Evolutionary conservation across 805 yeast species (phyloP).

Genomic region (Komagataella ulmi): DNA sequence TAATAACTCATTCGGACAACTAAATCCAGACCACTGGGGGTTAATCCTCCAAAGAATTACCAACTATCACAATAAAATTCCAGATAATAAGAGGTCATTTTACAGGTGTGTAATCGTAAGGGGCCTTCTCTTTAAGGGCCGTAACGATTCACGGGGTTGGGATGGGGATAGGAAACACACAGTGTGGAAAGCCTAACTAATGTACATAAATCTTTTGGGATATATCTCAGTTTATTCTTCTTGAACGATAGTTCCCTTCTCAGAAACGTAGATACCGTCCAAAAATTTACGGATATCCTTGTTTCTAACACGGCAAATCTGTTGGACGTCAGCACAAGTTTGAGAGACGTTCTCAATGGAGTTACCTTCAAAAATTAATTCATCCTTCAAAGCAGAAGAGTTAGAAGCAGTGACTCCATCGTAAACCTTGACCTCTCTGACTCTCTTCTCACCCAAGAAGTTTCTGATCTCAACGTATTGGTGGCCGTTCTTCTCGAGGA

Average conservation of each 20-base stretch:
- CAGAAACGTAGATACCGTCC: constrained; percentile 99
- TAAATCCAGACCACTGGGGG: neutral
- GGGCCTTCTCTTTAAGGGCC: constrained; percentile 6
- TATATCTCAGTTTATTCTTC: neutral
- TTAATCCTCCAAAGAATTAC: neutral
- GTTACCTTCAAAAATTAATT: constrained; percentile 86
- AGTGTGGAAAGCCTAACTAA: neutral
- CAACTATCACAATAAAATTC: neutral
- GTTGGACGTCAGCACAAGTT: constrained; percentile 97
- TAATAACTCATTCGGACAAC: neutral
- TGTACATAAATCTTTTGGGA: neutral
- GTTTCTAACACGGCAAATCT: constrained; percentile 96
- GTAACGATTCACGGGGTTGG: constrained; percentile 7
- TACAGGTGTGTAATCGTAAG: constrained; percentile 6
- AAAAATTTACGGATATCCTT: constrained; percentile 99
- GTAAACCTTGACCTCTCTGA: constrained; percentile 73
- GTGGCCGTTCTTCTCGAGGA: constrained; percentile 64
- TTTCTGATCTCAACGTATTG: constrained; percentile 91
- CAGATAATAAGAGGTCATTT: neutral
- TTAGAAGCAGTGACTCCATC: constrained; percentile 83
- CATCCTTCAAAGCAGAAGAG: constrained; percentile 86
- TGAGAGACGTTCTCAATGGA: constrained; percentile 96
- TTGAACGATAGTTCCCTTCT: constrained; percentile 65
- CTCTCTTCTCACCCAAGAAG: constrained; percentile 98
- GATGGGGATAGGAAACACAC: neutral